Percentiles rank a stretch among this genome's conserved stretches.
Evolutionary conservation across 2,329 filamentous ascomycete genomes (phyloP).

Genomic region (Alternaria novae-zelandiae): DNA sequence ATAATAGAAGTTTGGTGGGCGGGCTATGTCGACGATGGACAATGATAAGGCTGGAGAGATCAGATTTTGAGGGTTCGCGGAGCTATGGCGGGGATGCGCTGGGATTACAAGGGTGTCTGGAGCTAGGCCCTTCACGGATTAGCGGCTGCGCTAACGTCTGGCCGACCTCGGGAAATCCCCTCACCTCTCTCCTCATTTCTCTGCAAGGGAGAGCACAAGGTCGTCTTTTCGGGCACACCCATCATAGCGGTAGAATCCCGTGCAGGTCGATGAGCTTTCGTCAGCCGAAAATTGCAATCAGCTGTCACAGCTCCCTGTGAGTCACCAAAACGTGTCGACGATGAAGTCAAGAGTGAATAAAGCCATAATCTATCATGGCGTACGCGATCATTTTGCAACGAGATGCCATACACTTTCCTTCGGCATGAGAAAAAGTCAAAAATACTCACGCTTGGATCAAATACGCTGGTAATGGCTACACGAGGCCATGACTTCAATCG

Average conservation of each 20-base stretch:
- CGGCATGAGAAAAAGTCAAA: not conserved
- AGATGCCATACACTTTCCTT: not conserved
- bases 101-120: not conserved
- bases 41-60: not conserved
- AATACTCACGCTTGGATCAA: not conserved
- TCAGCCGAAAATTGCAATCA: not conserved
- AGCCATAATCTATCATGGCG: not conserved
- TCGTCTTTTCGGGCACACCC: not conserved
- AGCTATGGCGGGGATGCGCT: not conserved
- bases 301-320: not conserved
- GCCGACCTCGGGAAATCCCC: not conserved
- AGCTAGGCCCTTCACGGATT: not conserved
- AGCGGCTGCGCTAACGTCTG: not conserved
- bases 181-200: not conserved
- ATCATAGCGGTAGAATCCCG: not conserved
- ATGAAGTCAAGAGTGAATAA: not conserved
- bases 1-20: accelerated
- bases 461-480: not conserved
- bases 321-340: not conserved
- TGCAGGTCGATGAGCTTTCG: not conserved
- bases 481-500: not conserved
- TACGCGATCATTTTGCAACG: not conserved
- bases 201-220: not conserved
- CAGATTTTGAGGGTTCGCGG: not conserved
- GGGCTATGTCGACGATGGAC: not conserved